Conservation (phyloP, 2,329 filamentous ascomycete genomes). For the Pseudogymnoascus sp. region DNA sequence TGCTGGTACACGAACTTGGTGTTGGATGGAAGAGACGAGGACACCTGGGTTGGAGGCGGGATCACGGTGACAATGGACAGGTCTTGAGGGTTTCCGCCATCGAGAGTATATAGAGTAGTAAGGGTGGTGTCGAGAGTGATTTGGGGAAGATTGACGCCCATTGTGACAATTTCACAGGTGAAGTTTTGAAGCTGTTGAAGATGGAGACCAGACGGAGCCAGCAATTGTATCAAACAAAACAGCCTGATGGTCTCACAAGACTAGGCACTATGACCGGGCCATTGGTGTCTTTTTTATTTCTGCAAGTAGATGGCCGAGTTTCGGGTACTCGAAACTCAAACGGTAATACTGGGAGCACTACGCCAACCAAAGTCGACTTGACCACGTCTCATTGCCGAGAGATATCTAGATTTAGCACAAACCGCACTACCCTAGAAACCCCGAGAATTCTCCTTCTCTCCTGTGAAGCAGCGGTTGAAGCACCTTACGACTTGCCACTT, state of each 20-base stretch:
- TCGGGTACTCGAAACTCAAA: neutral
- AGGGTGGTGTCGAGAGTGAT: too few species aligned
- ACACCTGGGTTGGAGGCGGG: conserved; percentile 13
- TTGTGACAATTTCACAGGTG: too few species aligned
- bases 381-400: neutral
- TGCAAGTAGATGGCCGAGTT: neutral
- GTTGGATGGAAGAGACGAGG: conserved; percentile 37
- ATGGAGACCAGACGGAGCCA: neutral
- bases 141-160: too few species aligned
- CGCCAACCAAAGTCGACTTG: neutral
- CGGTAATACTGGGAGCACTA: neutral
- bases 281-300: neutral
- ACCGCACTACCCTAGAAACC: neutral
- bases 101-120: too few species aligned
- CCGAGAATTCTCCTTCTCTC: neutral
- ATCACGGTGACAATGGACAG: too few species aligned
- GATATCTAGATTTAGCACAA: neutral
- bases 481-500: neutral
- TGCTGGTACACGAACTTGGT: conserved; percentile 39
- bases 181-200: too few species aligned
- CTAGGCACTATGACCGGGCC: neutral
- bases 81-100: too few species aligned
- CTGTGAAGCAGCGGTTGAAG: neutral
- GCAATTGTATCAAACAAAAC: neutral
- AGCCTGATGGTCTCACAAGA: neutral